phyloP scores from a whole-genome alignment of 495 filamentous ascomycete species.

The Lophium mytilinum region DNA sequence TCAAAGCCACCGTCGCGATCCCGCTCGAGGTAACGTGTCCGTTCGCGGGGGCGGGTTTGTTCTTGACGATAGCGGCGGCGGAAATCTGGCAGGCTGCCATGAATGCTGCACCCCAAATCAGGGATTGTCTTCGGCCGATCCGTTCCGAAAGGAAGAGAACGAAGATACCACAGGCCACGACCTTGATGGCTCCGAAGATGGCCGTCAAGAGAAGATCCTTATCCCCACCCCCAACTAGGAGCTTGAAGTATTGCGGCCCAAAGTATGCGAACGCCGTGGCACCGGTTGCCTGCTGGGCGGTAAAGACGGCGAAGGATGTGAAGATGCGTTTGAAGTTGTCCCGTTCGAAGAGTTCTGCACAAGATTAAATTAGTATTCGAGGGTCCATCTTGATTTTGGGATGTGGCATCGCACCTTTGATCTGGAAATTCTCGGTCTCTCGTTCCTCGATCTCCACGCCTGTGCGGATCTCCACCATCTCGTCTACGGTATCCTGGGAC shows the following conservation, averaged over 20 bases:
- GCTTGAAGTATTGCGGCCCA: constrained; percentile 29
- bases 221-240: constrained; percentile 18
- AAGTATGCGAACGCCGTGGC: constrained; percentile 27
- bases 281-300: constrained; percentile 27
- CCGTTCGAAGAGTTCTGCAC: constrained; percentile 8
- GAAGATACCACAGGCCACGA: constrained; percentile 50
- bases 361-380: not conserved
- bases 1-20: constrained; percentile 37
- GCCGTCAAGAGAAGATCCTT: constrained; percentile 13
- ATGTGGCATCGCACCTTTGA: constrained; percentile 1
- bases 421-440: constrained; percentile 49
- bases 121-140: constrained; percentile 47
- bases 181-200: constrained; percentile 27
- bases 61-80: constrained; percentile 29
- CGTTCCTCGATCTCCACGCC: constrained; percentile 38
- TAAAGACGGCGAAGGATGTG: constrained; percentile 22
- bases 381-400: not conserved
- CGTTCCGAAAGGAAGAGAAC: constrained; percentile 47
- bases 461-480: constrained; percentile 34
- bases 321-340: constrained; percentile 9
- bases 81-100: constrained; percentile 46
- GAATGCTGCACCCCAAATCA: constrained; percentile 46
- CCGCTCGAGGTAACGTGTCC: constrained; percentile 37
- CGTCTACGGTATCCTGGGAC: constrained; percentile 36
- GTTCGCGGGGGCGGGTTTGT: constrained; percentile 32